phyloP scores from a whole-genome alignment of 108 stramenopile genomes.

The Cyclotella choctawhatcheeana region DNA sequence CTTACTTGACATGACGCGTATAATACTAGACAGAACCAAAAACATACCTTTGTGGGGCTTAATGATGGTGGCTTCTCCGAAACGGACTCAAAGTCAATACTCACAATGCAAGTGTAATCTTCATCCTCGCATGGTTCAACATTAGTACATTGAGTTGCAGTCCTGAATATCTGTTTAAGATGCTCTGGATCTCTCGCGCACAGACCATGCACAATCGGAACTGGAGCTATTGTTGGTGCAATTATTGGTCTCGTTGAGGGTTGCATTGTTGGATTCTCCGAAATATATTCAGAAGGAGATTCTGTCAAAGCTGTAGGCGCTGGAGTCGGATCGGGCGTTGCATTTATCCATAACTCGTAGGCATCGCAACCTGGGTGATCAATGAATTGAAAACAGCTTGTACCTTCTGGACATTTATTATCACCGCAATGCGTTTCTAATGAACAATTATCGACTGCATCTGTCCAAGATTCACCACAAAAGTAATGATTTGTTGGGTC shows the following conservation, averaged over 20 bases:
- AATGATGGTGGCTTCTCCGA: neutral
- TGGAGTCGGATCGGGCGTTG: neutral
- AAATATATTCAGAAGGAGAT: neutral
- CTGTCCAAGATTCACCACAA: slow-evolving; percentile 8
- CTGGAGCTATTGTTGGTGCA: neutral
- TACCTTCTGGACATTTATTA: slow-evolving; percentile 14
- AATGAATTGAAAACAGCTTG: slow-evolving; percentile 12
- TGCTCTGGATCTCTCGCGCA: neutral
- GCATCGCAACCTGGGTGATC: slow-evolving; percentile 13
- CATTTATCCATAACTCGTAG: slow-evolving; percentile 6
- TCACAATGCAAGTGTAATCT: neutral
- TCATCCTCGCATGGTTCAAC: slow-evolving; percentile 5
- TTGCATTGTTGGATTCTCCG: neutral
- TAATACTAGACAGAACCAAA: too few species aligned
- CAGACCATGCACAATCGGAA: neutral
- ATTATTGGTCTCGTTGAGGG: neutral
- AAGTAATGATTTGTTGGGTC: slow-evolving; percentile 16
- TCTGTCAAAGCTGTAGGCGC: neutral
- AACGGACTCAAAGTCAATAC: neutral
- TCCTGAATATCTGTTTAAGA: neutral
- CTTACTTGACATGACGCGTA: too few species aligned
- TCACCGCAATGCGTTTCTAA: slow-evolving; percentile 32
- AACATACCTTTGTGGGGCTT: neutral
- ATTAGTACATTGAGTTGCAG: neutral
- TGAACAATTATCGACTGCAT: slow-evolving; percentile 14